Evolutionary conservation across 2,329 filamentous ascomycete species (phyloP), one percentile per base, ranked within the genome.

Genomic region (Pseudopithomyces chartarum): DNA sequence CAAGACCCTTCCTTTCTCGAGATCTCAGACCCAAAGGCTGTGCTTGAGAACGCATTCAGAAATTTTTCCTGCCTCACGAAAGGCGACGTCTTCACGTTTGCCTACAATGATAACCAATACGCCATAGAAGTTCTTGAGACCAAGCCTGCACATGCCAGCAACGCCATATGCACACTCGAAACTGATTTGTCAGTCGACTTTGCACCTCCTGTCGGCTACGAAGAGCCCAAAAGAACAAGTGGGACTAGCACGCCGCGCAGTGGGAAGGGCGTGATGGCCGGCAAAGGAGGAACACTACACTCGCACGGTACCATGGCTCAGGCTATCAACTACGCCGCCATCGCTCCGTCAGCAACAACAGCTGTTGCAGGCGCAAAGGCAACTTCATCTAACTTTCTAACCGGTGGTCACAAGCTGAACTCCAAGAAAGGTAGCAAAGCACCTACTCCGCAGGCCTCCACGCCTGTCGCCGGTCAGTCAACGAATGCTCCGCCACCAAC

Each of bases 111-210:
- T 72, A 90, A 92, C 59, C 84, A 92, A 10, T 99, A 95, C 79
- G 90, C 95, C 61, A 92, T 99, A 73, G 92, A 92, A 2, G 95
- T 99, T 1, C 79, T 98, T 13, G 94, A 98, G 71, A 91, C 96
- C 38, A 97, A 97, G 77, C 95, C 95, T 1, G 87, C 91, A 63
- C 85, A 90, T 1, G 90, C 91, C 67, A 92, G 91, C 82, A 89
- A 90, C 57, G 93, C 86, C 4, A 84, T 99, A 53, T 93, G 92
- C 69, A 96, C 97, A 77, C 88, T 97, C 54, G 95, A 99, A 79
- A 99, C 95, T 0, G 95, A 99, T 80, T 85, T 99, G 12, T 92
- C 92, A 55, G 95, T 99, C 60, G 95, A 99, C 70, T 99, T 99
- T 73, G 95, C 94, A 2, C 84, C 95, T 3, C 95, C 95, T 0